A percentile compares a stretch with the other conserved stretches of the same genome.
Conservation (phyloP, 2,329 filamentous ascomycete species). For the Claviceps pazoutovae region DNA sequence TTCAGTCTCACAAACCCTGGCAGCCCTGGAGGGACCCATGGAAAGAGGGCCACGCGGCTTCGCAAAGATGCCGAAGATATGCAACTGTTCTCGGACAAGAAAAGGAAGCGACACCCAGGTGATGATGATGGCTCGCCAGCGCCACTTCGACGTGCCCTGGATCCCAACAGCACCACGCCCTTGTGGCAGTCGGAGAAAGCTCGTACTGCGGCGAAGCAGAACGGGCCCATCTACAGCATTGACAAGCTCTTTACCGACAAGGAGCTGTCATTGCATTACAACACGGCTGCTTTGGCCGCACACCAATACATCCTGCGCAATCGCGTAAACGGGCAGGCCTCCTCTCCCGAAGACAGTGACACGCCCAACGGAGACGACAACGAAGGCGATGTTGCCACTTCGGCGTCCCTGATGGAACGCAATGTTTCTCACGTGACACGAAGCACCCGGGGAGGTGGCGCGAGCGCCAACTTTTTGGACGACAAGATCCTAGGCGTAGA, state of each 20-base stretch:
- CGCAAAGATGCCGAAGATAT: slow-evolving; percentile 48
- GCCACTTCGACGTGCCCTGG: slow-evolving; percentile 40
- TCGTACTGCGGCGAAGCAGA: slow-evolving; percentile 37
- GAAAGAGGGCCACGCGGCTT: slow-evolving; percentile 48
- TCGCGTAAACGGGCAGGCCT: slow-evolving; percentile 34
- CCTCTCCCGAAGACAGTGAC: slow-evolving; percentile 39
- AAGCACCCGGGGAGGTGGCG: slow-evolving; percentile 39
- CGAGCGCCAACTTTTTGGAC: slow-evolving; percentile 41
- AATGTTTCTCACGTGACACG: slow-evolving; percentile 50
- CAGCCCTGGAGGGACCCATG: slow-evolving; percentile 48
- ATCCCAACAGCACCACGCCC: slow-evolving; percentile 43
- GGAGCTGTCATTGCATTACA: slow-evolving; percentile 53
- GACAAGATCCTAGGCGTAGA: slow-evolving; percentile 46
- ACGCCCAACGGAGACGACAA: slow-evolving; percentile 38
- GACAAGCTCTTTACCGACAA: slow-evolving; percentile 60
- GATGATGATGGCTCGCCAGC: slow-evolving; percentile 52
- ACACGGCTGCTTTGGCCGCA: slow-evolving; percentile 45
- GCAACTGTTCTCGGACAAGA: slow-evolving; percentile 42
- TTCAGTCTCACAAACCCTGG: slow-evolving; percentile 51
- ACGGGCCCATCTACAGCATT: slow-evolving; percentile 48
- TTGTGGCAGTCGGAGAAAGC: slow-evolving; percentile 50
- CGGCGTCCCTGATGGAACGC: slow-evolving; percentile 46
- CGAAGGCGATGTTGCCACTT: slow-evolving; percentile 30
- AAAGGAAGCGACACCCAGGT: slow-evolving; percentile 45
- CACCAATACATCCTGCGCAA: slow-evolving; percentile 48